Base-by-base conservation (phyloP, 768 basidiomycete species). In the Amanita pallidorosea region DNA sequence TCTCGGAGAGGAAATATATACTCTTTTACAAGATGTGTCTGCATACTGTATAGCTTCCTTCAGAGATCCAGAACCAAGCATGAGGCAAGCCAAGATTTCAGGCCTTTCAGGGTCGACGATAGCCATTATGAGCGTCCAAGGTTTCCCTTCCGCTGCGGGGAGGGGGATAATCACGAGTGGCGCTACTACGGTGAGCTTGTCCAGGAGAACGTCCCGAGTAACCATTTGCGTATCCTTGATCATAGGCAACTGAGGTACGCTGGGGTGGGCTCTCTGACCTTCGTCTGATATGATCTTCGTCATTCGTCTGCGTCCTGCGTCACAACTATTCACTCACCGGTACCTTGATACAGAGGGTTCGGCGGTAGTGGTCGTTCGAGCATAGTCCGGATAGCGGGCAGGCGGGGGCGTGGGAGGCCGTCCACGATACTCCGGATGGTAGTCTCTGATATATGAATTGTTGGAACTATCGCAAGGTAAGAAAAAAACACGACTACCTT, bases 241-340 rank as follows among this genome's bases (percentile, higher is more conserved):
- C 80, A 64, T 82, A 83, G 7, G 63, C 46, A 46, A 68, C 64
- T 59, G 66, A 63, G 53, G 77, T 67, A 38, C 79, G 71, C 51
- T 75, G 67, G 54, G 76, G 74, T 51, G 82, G 83, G 58, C 86
- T 88, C 58, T 79, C 74, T 31, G 87, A 89, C 47, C 86, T 82
- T 57, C 86, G 82, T 52, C 84, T 29, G 20, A 47, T 18, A 53
- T 17, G 13, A 36, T n/a, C 12, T 48, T 4, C 53, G 36, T 23
- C 15, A 45, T 38, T 41, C 45, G 41, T 23, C 20, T 35, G 38
- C 46, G 18, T 13, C 18, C 18, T 11, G 40, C 18, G 11, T 42
- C 36, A 7, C 22, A 36, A 36, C 15, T 48, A 47, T 56, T 44
- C 40, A 58, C 64, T 40, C 31, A 76, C 73, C 75, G 69, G 54